These are phyloP conservation scores for Spiromastix sp. DNA, from an alignment of 2,329 filamentous ascomycete species.

Conservation along the genomic window DNA sequence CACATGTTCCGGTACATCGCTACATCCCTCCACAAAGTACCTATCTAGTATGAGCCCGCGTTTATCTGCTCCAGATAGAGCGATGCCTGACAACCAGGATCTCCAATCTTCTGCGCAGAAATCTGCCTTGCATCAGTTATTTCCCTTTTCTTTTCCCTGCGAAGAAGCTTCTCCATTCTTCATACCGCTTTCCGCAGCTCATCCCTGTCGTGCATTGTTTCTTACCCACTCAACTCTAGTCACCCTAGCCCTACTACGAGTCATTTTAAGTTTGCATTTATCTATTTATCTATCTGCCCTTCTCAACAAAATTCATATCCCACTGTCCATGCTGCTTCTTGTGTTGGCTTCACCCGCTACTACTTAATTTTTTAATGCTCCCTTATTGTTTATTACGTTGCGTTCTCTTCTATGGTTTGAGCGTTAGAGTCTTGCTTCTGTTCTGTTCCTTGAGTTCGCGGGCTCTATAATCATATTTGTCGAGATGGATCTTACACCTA, in stretches of 20 bases:
- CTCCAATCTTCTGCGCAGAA: background rate
- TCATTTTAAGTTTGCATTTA: background rate
- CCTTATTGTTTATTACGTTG: no score
- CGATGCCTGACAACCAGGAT: conserved; percentile 7
- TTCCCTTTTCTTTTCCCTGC: background rate
- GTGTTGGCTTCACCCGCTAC: conserved; percentile 9
- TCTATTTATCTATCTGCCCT: background rate
- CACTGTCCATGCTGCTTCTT: conserved; percentile 2
- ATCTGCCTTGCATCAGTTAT: conserved; percentile 6
- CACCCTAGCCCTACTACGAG: no score
- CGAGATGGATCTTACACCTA: conserved; percentile 18
- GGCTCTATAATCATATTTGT: no score
- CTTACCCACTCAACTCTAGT: conserved; percentile 1
- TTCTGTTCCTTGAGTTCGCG: no score
- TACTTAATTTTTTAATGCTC: no score
- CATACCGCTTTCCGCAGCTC: background rate
- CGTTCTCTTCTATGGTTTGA: no score
- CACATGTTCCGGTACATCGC: conserved; percentile 3
- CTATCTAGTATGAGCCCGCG: background rate
- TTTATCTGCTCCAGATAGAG: conserved; percentile 7
- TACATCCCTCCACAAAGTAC: background rate
- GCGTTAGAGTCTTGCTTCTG: no score
- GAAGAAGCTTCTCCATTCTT: conserved; percentile 1
- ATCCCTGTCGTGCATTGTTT: conserved; percentile 3
- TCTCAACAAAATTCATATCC: background rate